Evolutionary conservation across 129 eudicot species (phyloP), one percentile per base, ranked within the genome.

Genomic region (Tagetes patula): DNA sequence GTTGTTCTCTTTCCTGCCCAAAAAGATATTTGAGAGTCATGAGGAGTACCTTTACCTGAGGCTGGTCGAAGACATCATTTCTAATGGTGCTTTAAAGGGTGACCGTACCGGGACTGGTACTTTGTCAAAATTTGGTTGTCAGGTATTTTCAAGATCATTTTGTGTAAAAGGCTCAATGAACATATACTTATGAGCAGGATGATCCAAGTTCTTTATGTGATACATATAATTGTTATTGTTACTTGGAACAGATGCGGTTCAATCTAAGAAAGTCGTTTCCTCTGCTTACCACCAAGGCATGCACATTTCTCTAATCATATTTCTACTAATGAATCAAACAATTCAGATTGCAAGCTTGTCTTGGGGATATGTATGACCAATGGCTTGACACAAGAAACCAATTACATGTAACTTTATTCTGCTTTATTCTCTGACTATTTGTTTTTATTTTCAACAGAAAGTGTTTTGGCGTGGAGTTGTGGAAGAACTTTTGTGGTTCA

Each of bases 381-480:
- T 54, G 61, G 12, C 5, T 54, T 54, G 61, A 56, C 5, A 31
- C 36, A 56, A 30, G 63, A 56, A 5, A 56, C 37, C 37, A 56
- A 30, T 27, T 27, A 7, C 31, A 55, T 55, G 31, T 56, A 7
- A 56, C 38, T 56, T 32, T 5, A 37, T 75, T 54, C 32, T 42
- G 8, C 12, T 39, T 3, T 65, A 47, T 58, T 45, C 2, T 27
- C 33, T 74, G 54, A 61, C 38, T 66, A 56, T 77, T 49, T 66
- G 34, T 41, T 46, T 73, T 32, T 68, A 45, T 79, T 46, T 52
- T 73, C 33, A 65, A 45, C 79, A 93, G 96, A 87, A 85, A 81
- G 92, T 93, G 36, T 93, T 86, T 75, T 93, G 96, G 96, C 85
- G 89, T 65, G 98, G 98, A 50, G 92, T 93, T 81, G 89, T 93